phyloP scores from a whole-genome alignment of 169 alveolate genomes.

The Fabrea salina region DNA sequence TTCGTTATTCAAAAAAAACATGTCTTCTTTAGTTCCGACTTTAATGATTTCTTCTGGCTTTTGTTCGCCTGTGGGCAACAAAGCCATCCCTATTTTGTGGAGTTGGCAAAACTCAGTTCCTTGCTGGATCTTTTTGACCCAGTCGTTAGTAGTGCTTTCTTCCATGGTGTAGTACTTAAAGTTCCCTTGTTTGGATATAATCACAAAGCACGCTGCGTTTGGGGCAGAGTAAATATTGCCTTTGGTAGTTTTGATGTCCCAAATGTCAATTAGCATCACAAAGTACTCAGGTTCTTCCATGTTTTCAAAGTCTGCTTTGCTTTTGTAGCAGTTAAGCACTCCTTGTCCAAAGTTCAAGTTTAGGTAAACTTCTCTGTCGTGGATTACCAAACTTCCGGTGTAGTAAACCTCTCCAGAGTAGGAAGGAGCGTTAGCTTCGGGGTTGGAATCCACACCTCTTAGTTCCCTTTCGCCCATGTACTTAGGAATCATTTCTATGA shows the following conservation, averaged over 20 bases:
- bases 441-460: neutral
- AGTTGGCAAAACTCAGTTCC: constrained; percentile 25
- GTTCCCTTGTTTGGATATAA: constrained; percentile 1
- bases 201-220: constrained; percentile 7
- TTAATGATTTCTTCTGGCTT: neutral
- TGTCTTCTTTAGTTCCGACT: neutral
- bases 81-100: neutral
- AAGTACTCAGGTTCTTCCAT: neutral
- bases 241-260: neutral
- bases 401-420: constrained; percentile 5
- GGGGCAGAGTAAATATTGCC: neutral
- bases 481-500: neutral
- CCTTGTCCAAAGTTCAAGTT: neutral
- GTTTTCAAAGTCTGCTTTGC: neutral
- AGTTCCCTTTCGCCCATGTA: constrained; percentile 28
- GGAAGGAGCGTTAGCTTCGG: neutral
- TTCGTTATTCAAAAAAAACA: neutral
- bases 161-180: neutral
- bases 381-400: neutral
- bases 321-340: neutral
- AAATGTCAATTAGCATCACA: neutral
- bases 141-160: neutral
- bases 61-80: neutral
- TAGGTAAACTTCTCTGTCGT: neutral
- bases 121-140: neutral